Conservation (phyloP, 345 rosid genomes). For the Bruguiera gymnorhiza region DNA sequence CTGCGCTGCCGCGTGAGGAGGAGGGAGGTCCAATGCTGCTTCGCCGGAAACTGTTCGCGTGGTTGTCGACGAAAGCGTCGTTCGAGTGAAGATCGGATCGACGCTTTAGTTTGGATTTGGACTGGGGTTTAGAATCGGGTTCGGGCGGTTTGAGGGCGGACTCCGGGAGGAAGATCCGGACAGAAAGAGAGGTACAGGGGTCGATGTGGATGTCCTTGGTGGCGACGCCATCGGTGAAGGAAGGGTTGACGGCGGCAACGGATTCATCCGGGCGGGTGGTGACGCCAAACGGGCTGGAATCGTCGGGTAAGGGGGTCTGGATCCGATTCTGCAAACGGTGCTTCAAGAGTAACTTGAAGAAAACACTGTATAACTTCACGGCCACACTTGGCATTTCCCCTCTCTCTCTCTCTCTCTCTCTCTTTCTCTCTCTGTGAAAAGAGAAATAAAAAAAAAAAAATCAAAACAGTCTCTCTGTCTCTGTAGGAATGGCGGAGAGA, state of each 20-base stretch:
- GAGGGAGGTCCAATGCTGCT: conserved; percentile 44
- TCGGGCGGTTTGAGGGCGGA: conserved; percentile 69
- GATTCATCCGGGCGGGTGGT: conserved; percentile 84
- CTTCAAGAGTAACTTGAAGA: conserved; percentile 88
- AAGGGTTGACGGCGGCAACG: conserved; percentile 63
- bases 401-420: background rate
- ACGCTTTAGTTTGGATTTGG: conserved; percentile 13
- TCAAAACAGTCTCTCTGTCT: too few relatives aligned
- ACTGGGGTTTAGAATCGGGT: conserved; percentile 26
- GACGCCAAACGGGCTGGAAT: conserved; percentile 55
- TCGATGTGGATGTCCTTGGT: conserved; percentile 95
- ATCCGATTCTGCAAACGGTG: conserved; percentile 80
- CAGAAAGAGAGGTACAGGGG: conserved; percentile 70
- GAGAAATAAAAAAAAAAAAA: too few relatives aligned
- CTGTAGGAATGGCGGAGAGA: too few relatives aligned
- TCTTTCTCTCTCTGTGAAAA: too few relatives aligned
- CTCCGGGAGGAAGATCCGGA: conserved; percentile 89
- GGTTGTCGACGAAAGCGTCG: background rate
- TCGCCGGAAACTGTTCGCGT: conserved; percentile 30
- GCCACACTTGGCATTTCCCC: conserved; percentile 81
- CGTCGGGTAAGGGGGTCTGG: conserved; percentile 40
- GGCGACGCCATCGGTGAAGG: conserved; percentile 85
- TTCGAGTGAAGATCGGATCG: conserved; percentile 8
- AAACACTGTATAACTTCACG: conserved; percentile 78
- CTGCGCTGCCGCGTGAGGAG: conserved; percentile 3